Evolutionary conservation across 345 rosid genomes (phyloP).

Genomic region (Raphanus sativus): DNA sequence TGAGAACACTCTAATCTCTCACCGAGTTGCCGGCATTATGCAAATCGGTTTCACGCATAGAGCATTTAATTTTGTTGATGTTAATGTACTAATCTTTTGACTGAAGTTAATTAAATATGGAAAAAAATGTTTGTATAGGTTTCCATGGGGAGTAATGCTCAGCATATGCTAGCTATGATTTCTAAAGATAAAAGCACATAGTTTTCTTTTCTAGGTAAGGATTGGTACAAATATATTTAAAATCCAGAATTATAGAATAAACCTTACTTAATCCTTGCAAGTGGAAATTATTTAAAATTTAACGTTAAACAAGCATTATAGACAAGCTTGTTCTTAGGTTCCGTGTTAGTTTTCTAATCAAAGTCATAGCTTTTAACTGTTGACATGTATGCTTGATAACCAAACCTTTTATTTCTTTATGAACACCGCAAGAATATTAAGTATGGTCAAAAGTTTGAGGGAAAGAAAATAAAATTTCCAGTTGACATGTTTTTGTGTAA

Average conservation of each 20-base stretch:
- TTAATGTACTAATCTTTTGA: slow-evolving; percentile 20
- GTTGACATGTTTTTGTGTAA: slow-evolving; percentile 36
- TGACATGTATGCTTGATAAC: slow-evolving; percentile 36
- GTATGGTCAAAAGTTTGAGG: slow-evolving; percentile 36
- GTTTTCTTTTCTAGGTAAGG: slow-evolving; percentile 10
- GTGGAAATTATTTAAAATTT: slow-evolving; percentile 14
- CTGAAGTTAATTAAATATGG: slow-evolving; percentile 11
- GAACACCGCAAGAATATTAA: no score
- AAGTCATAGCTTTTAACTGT: slow-evolving; percentile 26
- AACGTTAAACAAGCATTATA: slow-evolving; percentile 14
- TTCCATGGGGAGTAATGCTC: slow-evolving; percentile 26
- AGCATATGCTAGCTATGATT: slow-evolving; percentile 36
- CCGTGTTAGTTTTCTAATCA: slow-evolving; percentile 25
- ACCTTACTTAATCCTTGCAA: slow-evolving; percentile 25
- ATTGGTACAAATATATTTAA: slow-evolving; percentile 6
- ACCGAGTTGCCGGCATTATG: background rate
- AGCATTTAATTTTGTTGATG: slow-evolving; percentile 12
- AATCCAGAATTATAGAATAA: slow-evolving; percentile 29
- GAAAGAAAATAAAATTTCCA: slow-evolving; percentile 13
- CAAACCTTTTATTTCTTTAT: slow-evolving; percentile 19
- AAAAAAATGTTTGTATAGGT: background rate
- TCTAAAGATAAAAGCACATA: background rate
- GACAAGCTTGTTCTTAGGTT: slow-evolving; percentile 22
- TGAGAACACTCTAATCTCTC: slow-evolving; percentile 34
- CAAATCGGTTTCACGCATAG: background rate